Evolutionary conservation across 75 land plant genomes (phyloP).

Genomic region (Selaginella tamariscina): DNA sequence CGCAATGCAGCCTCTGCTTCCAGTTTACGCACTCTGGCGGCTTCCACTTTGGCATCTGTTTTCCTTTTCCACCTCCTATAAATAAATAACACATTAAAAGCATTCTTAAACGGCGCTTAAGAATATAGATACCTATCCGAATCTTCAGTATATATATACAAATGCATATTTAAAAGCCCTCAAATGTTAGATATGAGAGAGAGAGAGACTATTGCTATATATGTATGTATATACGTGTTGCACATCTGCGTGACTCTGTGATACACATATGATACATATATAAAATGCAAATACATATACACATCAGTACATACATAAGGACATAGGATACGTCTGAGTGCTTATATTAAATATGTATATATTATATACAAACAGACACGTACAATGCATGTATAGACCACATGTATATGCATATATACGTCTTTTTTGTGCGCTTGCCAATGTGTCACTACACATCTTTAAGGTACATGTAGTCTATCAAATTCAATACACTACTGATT

Average conservation of each 20-base stretch:
- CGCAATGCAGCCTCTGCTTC: slow-evolving; percentile 50
- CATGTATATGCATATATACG: too few relatives aligned
- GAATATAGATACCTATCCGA: neutral
- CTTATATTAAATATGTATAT: too few relatives aligned
- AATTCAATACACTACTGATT: too few relatives aligned
- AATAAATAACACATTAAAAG: slow-evolving; percentile 14
- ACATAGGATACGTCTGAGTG: too few relatives aligned
- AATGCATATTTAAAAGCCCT: neutral
- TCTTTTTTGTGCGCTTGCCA: too few relatives aligned
- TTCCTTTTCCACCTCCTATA: slow-evolving; percentile 62
- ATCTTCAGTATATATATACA: neutral
- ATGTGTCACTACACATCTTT: too few relatives aligned
- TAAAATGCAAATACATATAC: too few relatives aligned
- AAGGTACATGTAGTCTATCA: too few relatives aligned
- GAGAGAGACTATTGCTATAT: neutral
- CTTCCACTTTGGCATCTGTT: slow-evolving; percentile 28
- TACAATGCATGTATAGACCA: too few relatives aligned
- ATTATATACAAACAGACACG: too few relatives aligned
- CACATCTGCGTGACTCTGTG: neutral
- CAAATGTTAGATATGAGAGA: neutral
- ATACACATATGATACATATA: too few relatives aligned
- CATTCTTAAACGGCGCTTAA: neutral
- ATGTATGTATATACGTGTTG: neutral
- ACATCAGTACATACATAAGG: too few relatives aligned
- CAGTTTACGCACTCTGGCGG: slow-evolving; percentile 26